Conservation (phyloP, 2,329 filamentous ascomycete genomes). For the Rachicladosporium sp. region DNA sequence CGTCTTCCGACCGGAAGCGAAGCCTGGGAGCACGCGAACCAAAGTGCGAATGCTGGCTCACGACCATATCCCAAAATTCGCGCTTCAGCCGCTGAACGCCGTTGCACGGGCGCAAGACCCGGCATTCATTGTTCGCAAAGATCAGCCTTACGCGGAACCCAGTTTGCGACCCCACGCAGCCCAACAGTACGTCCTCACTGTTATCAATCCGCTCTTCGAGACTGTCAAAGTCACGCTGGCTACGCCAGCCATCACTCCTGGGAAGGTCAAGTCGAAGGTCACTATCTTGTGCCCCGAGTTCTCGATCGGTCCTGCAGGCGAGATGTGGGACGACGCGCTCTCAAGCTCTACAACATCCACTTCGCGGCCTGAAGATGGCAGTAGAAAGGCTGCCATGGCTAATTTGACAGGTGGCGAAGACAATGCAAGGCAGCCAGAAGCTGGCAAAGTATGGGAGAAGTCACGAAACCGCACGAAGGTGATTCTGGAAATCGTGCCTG, state of each 20-base stretch:
- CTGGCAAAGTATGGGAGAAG: constrained; percentile 91
- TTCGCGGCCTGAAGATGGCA: constrained; percentile 10
- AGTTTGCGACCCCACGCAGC: constrained; percentile 32
- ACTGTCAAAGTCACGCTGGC: constrained; percentile 76
- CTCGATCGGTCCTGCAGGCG: constrained; percentile 86
- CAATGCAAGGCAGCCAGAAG: constrained; percentile 55
- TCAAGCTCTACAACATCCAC: constrained; percentile 24
- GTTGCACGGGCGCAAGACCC: constrained; percentile 12
- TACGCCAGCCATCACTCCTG: constrained; percentile 67
- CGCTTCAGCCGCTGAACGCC: constrained; percentile 47
- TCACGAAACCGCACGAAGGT: constrained; percentile 93
- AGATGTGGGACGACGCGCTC: constrained; percentile 84
- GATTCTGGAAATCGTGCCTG: constrained; percentile 74
- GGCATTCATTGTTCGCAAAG: constrained; percentile 14
- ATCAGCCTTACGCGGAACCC: constrained; percentile 7
- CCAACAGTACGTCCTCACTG: constrained; percentile 73
- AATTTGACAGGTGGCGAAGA: constrained; percentile 27
- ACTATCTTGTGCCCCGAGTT: constrained; percentile 92
- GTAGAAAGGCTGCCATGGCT: constrained; percentile 20
- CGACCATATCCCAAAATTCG: constrained; percentile 75
- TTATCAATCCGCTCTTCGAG: constrained; percentile 92
- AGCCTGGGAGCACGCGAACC: constrained; percentile 78
- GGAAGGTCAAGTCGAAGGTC: constrained; percentile 63
- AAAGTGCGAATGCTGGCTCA: constrained; percentile 78
- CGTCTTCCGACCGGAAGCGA: constrained; percentile 84